phyloP scores from a whole-genome alignment of 176 grass and related monocot species.

The Otatea glauca region DNA sequence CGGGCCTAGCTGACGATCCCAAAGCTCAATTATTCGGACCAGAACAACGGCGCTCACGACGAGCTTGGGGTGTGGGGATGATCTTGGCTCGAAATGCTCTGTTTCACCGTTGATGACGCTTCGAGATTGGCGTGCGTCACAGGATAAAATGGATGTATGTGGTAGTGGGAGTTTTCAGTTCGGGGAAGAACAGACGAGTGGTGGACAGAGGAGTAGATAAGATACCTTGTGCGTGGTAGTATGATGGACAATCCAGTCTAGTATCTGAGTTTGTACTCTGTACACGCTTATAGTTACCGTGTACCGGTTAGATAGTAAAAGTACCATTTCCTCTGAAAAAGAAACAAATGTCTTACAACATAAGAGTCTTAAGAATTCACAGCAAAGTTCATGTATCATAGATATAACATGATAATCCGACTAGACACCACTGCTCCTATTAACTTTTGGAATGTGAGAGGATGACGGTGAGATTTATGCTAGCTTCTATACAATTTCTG shows the following conservation, averaged over 20 bases:
- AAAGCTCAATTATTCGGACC: conserved; percentile 28
- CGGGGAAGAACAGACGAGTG: background rate
- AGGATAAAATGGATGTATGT: background rate
- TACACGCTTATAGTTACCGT: no score
- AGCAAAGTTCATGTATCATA: background rate
- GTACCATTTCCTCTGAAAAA: no score
- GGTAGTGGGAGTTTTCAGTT: background rate
- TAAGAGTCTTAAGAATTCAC: background rate
- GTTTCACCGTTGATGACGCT: background rate
- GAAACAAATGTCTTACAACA: background rate
- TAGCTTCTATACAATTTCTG: no score
- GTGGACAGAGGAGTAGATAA: background rate
- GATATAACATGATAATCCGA: background rate
- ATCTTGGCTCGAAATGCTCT: background rate
- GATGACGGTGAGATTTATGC: background rate
- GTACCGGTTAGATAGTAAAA: no score
- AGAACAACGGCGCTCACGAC: background rate
- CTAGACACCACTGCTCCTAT: no score
- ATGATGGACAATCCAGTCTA: no score
- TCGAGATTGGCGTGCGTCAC: background rate
- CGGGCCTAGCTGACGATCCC: conserved; percentile 2
- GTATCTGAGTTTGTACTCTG: no score
- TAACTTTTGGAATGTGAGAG: background rate
- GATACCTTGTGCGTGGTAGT: no score
- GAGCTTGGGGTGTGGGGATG: background rate